phyloP scores from a whole-genome alignment of 1,139 yeast genomes.

The Saccharomycopsis crataegensis region DNA sequence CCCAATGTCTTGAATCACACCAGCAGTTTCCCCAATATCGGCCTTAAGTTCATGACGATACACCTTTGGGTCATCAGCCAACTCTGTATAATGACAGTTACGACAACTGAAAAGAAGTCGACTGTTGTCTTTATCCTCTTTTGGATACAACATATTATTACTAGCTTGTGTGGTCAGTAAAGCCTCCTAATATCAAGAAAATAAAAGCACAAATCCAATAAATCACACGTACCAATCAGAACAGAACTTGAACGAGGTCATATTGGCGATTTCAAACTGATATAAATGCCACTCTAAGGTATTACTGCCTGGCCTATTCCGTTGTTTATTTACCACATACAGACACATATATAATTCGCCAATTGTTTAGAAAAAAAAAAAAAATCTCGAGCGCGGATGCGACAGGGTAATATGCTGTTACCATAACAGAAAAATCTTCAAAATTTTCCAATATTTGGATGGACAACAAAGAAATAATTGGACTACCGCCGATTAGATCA shows the following conservation, averaged over 20 bases:
- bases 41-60: conserved; percentile 91
- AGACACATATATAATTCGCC: too few species aligned
- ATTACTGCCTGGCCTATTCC: too few species aligned
- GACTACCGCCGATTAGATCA: too few species aligned
- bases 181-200: background rate
- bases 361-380: too few species aligned
- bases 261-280: conserved; percentile 23
- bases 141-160: conserved; percentile 98
- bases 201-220: background rate
- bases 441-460: too few species aligned
- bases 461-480: too few species aligned
- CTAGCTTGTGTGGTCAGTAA: conserved; percentile 24
- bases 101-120: conserved; percentile 87
- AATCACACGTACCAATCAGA: conserved; percentile 56
- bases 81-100: conserved; percentile 89
- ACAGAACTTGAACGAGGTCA: conserved; percentile 91
- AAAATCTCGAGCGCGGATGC: too few species aligned
- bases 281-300: too few species aligned
- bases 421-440: too few species aligned
- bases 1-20: conserved; percentile 95
- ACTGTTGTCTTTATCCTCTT: conserved; percentile 74
- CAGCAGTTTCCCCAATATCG: conserved; percentile 90
- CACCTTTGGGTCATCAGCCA: conserved; percentile 83
- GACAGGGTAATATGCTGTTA: too few species aligned
- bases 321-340: too few species aligned